A percentile compares a stretch with the other conserved stretches of the same genome.
phyloP scores from a whole-genome alignment of 73 alveolate genomes.

The Tetrahymena elliotti region DNA sequence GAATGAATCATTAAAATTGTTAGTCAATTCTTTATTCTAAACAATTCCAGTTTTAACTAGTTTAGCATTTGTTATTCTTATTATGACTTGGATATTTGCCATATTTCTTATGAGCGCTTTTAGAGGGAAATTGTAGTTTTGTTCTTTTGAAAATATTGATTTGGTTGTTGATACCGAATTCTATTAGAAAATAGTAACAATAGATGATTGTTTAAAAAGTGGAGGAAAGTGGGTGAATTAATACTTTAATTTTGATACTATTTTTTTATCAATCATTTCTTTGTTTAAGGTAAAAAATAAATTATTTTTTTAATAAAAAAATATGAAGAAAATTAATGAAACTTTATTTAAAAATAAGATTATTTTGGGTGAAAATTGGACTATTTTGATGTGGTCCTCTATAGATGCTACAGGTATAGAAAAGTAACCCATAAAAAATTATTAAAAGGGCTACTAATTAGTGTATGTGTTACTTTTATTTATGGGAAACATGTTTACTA shows the following conservation, averaged over 20 bases:
- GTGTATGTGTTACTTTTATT: conserved; percentile 27
- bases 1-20: conserved; percentile 10
- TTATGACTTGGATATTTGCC: conserved; percentile 32
- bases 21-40: conserved; percentile 25
- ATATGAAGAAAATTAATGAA: neutral
- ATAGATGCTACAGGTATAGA: conserved; percentile 35
- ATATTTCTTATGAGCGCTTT: conserved; percentile 11
- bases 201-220: neutral
- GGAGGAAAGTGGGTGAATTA: conserved; percentile 35
- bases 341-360: neutral
- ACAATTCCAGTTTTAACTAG: conserved; percentile 38
- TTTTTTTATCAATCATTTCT: conserved; percentile 1
- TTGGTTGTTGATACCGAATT: neutral
- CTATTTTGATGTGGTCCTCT: conserved; percentile 31
- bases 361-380: conserved; percentile 36
- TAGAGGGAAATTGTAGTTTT: neutral
- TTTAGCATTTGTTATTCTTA: conserved; percentile 27
- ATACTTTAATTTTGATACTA: conserved; percentile 29
- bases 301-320: no score
- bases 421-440: conserved; percentile 16
- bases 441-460: neutral
- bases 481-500: conserved; percentile 32
- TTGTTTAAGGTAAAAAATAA: conserved; percentile 46
- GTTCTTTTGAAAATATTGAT: neutral
- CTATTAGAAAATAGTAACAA: conserved; percentile 13